phyloP scores from a whole-genome alignment of 345 rosid species.

The Dimocarpus longan region DNA sequence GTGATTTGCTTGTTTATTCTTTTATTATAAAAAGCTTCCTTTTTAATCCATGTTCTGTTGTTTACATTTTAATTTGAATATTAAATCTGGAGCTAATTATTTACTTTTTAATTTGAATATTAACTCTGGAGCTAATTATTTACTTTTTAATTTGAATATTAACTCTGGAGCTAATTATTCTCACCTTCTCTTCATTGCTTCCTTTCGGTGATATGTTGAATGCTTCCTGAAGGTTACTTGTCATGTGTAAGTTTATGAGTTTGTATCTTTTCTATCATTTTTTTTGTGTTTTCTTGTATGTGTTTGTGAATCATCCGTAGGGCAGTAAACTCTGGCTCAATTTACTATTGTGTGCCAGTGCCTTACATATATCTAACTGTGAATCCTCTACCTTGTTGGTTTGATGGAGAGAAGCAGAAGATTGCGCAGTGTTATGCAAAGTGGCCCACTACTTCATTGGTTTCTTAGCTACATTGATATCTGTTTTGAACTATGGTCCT shows the following conservation, averaged over 20 bases:
- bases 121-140: neutral
- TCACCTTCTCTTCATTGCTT: neutral
- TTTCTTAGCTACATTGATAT: neutral
- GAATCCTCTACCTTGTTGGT: neutral
- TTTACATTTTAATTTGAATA: neutral
- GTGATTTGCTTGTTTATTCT: conserved; percentile 25
- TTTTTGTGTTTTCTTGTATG: neutral
- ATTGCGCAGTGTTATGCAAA: neutral
- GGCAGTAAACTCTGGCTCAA: neutral
- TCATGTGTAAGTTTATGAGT: neutral
- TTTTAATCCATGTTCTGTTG: neutral
- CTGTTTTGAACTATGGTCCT: neutral
- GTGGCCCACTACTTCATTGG: neutral
- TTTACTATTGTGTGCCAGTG: neutral
- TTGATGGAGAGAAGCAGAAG: conserved; percentile 7
- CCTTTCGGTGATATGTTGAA: neutral
- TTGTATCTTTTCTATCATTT: neutral
- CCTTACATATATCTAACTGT: neutral
- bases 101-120: neutral
- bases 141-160: neutral
- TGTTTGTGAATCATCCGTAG: neutral
- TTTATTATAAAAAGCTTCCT: neutral
- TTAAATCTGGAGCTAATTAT: neutral
- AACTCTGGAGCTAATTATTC: neutral
- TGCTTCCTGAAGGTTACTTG: neutral